Conservation (phyloP, 2,329 filamentous ascomycete species). For the Paecilomyces variotii region DNA sequence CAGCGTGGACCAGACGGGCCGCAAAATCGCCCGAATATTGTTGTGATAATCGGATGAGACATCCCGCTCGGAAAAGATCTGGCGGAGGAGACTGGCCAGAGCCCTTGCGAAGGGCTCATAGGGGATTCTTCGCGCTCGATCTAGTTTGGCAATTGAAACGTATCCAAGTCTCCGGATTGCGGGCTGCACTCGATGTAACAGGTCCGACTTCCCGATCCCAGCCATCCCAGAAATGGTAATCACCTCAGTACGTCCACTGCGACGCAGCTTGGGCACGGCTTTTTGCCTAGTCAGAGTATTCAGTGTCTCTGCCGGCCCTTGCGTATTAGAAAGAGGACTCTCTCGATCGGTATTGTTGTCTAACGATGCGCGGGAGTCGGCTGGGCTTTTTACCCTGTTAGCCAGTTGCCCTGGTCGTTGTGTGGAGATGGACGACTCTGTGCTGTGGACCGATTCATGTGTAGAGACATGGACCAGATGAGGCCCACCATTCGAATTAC, state of each 20-base stretch:
- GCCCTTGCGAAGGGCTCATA: conserved; percentile 55
- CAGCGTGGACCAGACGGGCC: conserved; percentile 50
- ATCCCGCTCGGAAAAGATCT: conserved; percentile 58
- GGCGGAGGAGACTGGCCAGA: conserved; percentile 54
- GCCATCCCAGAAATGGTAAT: conserved; percentile 50
- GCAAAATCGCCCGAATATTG: conserved; percentile 47
- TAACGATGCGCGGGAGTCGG: conserved; percentile 28
- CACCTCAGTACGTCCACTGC: conserved; percentile 51
- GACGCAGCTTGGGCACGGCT: conserved; percentile 41
- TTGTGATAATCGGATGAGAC: conserved; percentile 55
- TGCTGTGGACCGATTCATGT: conserved; percentile 27
- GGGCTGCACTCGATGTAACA: conserved; percentile 51
- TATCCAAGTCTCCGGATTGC: conserved; percentile 52
- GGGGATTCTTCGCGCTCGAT: conserved; percentile 50
- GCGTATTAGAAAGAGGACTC: conserved; percentile 25
- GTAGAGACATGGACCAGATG: conserved; percentile 23
- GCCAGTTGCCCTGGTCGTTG: conserved; percentile 18
- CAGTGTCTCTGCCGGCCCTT: conserved; percentile 24
- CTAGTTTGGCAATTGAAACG: conserved; percentile 53
- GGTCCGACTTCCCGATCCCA: conserved; percentile 53
- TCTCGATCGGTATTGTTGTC: conserved; percentile 31
- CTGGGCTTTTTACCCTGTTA: conserved; percentile 27
- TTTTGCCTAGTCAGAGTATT: conserved; percentile 29
- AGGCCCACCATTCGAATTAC: conserved; percentile 27
- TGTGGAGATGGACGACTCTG: conserved; percentile 26